A percentile compares a stretch with the other conserved stretches of the same genome.
Evolutionary conservation across 2,329 filamentous ascomycete species (phyloP).

Genomic region (Ceratocystis papillata): DNA sequence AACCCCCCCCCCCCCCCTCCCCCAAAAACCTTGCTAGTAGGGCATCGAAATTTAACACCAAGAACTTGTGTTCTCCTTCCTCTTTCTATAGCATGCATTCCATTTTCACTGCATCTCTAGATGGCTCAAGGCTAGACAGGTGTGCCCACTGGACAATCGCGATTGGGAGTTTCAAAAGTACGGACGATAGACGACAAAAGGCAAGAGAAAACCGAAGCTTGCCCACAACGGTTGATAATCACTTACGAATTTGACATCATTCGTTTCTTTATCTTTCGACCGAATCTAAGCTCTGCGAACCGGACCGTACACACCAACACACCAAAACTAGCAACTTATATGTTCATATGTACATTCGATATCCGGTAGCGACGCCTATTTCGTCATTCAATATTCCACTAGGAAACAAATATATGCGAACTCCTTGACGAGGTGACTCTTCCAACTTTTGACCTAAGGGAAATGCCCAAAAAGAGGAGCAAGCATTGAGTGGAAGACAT

Average conservation of each 20-base stretch:
- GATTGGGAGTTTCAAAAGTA: constrained; percentile 99
- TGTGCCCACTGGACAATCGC: constrained; percentile 92
- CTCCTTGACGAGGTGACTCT: not conserved
- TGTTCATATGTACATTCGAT: not conserved
- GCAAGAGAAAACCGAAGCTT: not conserved
- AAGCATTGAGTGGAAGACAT: not conserved
- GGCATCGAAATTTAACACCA: not conserved
- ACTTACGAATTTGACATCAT: not conserved
- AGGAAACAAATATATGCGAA: not conserved
- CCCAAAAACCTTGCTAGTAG: constrained; percentile 6
- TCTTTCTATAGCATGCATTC: constrained; percentile 68
- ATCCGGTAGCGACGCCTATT: not conserved
- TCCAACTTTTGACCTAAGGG: not conserved
- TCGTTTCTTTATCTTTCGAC: not conserved
- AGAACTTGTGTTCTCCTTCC: not conserved
- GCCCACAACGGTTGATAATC: not conserved
- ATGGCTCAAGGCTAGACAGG: constrained; percentile 98
- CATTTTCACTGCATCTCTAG: constrained; percentile 99
- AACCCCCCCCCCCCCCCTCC: constrained; percentile 34
- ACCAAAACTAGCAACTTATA: not conserved
- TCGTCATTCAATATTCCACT: not conserved
- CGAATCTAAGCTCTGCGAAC: not conserved
- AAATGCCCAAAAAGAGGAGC: not conserved
- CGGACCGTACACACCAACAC: not conserved
- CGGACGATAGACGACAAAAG: constrained; percentile 45